Conservation (phyloP, 2,329 filamentous ascomycete species). For the Cordyceps farinosa region DNA sequence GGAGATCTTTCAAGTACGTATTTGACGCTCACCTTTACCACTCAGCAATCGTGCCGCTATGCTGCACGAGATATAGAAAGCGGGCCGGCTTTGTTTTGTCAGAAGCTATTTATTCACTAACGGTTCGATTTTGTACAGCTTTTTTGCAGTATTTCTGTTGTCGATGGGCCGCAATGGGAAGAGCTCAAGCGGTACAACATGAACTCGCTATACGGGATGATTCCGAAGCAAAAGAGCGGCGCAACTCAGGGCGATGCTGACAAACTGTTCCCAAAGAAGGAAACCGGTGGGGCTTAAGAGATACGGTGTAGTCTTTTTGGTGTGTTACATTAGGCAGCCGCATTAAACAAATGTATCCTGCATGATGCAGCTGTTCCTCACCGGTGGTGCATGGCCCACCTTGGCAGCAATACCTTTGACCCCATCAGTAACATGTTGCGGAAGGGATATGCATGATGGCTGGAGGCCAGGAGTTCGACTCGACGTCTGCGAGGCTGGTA, state of each 20-base stretch:
- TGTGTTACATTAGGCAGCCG: slow-evolving; percentile 10
- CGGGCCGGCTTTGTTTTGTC: too few relatives aligned
- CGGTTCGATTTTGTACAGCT: slow-evolving; percentile 46
- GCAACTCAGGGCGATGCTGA: neutral
- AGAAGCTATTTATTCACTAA: neutral
- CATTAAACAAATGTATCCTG: neutral
- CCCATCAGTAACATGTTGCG: neutral
- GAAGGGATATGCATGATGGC: neutral
- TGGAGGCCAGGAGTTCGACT: neutral
- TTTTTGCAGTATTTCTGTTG: slow-evolving; percentile 74
- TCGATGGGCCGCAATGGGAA: slow-evolving; percentile 66
- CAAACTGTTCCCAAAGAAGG: neutral
- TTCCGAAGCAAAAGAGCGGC: slow-evolving; percentile 19
- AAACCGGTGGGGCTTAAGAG: neutral
- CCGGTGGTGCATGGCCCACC: neutral
- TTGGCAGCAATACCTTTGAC: neutral
- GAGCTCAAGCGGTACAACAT: slow-evolving; percentile 74
- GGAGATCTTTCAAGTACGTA: slow-evolving; percentile 71
- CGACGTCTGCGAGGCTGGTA: neutral
- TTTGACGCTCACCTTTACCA: neutral
- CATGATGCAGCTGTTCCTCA: neutral
- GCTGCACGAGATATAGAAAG: neutral
- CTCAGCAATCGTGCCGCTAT: neutral
- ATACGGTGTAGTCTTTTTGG: neutral
- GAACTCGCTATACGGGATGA: slow-evolving; percentile 61